These are phyloP conservation scores for Fusarium avenaceum DNA, from an alignment of 2,329 filamentous ascomycete genomes.

Conservation along the genomic window DNA sequence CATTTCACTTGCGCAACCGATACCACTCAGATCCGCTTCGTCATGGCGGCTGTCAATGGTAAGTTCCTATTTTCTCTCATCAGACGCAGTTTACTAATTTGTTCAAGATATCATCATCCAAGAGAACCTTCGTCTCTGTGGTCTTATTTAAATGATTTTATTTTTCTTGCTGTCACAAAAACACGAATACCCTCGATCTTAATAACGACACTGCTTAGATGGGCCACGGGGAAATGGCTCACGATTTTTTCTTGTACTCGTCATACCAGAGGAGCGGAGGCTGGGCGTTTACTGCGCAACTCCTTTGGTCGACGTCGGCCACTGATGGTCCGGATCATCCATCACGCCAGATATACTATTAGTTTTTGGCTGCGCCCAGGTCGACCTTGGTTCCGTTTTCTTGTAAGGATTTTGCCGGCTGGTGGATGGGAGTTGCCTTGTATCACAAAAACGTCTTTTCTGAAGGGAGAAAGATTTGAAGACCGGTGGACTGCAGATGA, in stretches of 20 bases:
- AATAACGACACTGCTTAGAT: conserved; percentile 56
- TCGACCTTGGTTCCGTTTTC: conserved; percentile 50
- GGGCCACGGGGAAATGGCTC: conserved; percentile 57
- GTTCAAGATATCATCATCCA: conserved; percentile 96
- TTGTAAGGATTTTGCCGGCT: conserved; percentile 51
- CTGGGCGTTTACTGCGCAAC: conserved; percentile 39
- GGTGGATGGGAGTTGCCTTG: conserved; percentile 51
- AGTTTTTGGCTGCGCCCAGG: conserved; percentile 48
- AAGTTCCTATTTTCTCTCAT: conserved; percentile 53
- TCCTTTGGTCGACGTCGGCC: conserved; percentile 31
- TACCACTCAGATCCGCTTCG: conserved; percentile 98
- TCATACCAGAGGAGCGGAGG: conserved; percentile 49
- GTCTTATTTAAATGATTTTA: conserved; percentile 82
- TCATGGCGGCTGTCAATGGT: conserved; percentile 99
- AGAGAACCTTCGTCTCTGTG: conserved; percentile 96
- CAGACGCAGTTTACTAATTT: conserved; percentile 57
- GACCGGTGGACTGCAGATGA: conserved; percentile 41
- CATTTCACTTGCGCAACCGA: conserved; percentile 99
- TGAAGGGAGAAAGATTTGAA: conserved; percentile 44
- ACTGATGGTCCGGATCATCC: conserved; percentile 35
- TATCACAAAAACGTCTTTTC: conserved; percentile 52
- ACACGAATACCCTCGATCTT: conserved; percentile 61
- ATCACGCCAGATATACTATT: conserved; percentile 43
- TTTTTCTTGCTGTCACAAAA: conserved; percentile 54
- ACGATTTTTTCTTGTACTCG: conserved; percentile 55